Evolutionary conservation across 2,329 filamentous ascomycete species (phyloP), one percentile per base, ranked within the genome.

Genomic region (Fusarium secorum): DNA sequence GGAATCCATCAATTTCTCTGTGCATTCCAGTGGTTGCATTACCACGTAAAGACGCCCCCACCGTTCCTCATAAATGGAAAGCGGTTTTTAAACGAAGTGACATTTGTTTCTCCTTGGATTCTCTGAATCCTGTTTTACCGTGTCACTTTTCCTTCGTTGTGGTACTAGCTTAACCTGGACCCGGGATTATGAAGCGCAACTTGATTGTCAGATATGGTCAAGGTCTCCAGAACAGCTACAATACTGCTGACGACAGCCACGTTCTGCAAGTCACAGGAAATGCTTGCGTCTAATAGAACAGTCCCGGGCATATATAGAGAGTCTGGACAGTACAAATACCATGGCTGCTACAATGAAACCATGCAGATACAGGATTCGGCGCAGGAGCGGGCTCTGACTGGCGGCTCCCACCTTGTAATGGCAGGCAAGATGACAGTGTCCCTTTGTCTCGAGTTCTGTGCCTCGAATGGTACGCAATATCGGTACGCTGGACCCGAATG

Each of bases 321-420:
- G 41, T 78, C 79, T 10, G 68, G 73, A 33, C 76, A 73, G 46
- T 89, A 88, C 79, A 68, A 59, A 20, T 89, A 89, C 78, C 75
- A 78, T n/a, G 88, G 88, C 60, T 90, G 88, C 80, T 89, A 80
- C 79, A 87, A 88, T 72, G 88, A 90, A 75, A 88, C 87, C 4
- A 84, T 81, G n/a, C 79, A 80, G 41, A 74, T 86, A 18, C 66
- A 78, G 18, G 77, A 79, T 65, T 81, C 85, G 8, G 80, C 80
- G 32, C 49, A 76, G 65, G 52, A 83, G 81, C 73, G 86, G 82
- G 86, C 87, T 20, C 80, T 90, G 8, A 71, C 78, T 24, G 82
- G 80, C 48, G 84, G 84, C 49, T 75, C 74, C 49, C 81, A 81
- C 68, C 76, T 82, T 61, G 81, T 83, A 42, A 69, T 75, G 20